Base-by-base conservation (phyloP, 1,284 basidiomycete species). In the Agaricales sp. region DNA sequence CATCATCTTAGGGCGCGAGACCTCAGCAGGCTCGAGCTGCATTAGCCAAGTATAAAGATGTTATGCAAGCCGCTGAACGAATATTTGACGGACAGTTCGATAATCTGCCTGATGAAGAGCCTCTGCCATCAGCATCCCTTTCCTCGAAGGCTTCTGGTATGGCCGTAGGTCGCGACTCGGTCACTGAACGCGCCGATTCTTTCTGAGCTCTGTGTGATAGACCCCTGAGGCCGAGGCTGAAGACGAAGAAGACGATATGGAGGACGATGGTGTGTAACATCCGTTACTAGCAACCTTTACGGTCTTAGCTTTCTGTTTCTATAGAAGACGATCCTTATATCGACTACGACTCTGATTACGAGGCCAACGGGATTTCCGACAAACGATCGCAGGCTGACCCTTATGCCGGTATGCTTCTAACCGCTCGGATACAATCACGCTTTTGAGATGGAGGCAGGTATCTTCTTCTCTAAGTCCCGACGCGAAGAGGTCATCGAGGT, bases 381-480 rank as follows among this genome's bases (percentile, higher is more conserved):
- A 67, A 62, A 37, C 58, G 67, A 43, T 61, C 60, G 13, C 77
- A 82, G 53, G 80, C 80, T 11, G 90, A 94, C 66, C 91, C 91
- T 6, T 94, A 94, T 62, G 82, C 89, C 54, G 87, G 88, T 78
- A 62, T 53, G 64, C 54, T 23, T 11, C 22, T 2, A 22, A 45
- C 22, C 52, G 25, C 47, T 39, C 30, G 23, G 41, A 49, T 43
- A 48, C 49, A 35, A 39, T 46, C 22, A 23, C 44, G 14, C 26
- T 30, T 30, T 30, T 14, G 44, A 59, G 43, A 48, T 3, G 25
- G 1, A 23, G 37, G 4, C 52, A 91, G 88, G 87, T 21, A 78
- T 93, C 47, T 93, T 93, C 72, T 93, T 92, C 65, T 93, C 90
- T 43, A 93, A 93, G 68, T 86, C 92, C 60, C 75, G 92, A 46